Percentiles rank a stretch among this genome's conserved stretches.
phyloP scores from a whole-genome alignment of 1,284 basidiomycete genomes.

The Pascua guehoae region DNA sequence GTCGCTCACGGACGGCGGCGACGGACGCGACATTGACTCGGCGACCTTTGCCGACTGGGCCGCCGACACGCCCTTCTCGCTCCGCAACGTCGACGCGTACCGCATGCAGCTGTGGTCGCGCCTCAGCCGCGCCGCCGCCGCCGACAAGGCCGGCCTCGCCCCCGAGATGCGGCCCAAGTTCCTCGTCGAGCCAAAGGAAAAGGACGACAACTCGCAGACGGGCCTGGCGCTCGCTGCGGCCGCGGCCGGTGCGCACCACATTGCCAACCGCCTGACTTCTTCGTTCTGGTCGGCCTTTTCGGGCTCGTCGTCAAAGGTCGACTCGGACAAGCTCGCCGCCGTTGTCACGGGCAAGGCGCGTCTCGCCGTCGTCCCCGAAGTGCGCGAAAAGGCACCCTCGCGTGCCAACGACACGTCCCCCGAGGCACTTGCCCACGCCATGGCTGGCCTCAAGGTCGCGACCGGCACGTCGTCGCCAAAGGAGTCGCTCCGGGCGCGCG shows the following conservation, averaged over 20 bases:
- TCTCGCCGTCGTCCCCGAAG: conserved; percentile 34
- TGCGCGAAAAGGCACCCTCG: background rate
- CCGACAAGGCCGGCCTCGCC: conserved; percentile 39
- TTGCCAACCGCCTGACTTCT: conserved; percentile 45
- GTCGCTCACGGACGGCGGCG: conserved; percentile 30
- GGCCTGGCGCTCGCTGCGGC: conserved; percentile 14
- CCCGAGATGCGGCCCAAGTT: conserved; percentile 47
- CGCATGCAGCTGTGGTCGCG: conserved; percentile 83
- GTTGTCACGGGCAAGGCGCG: conserved; percentile 48
- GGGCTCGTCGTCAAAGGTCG: conserved; percentile 26
- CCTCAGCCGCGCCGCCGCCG: conserved; percentile 58
- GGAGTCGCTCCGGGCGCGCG: conserved; percentile 21
- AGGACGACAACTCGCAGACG: background rate
- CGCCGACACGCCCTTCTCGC: conserved; percentile 71
- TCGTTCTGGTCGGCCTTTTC: conserved; percentile 52
- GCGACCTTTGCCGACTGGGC: conserved; percentile 61
- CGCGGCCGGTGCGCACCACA: conserved; percentile 36
- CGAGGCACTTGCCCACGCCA: conserved; percentile 27
- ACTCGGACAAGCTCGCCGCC: conserved; percentile 49
- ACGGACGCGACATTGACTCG: conserved; percentile 51
- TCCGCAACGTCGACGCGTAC: conserved; percentile 75
- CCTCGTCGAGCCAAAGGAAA: conserved; percentile 29
- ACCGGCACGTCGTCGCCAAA: conserved; percentile 18
- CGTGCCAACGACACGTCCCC: conserved; percentile 2
- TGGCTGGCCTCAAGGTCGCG: conserved; percentile 32